Base-by-base conservation (phyloP, 2,329 filamentous ascomycete genomes). In the Juglanconis sp. region DNA sequence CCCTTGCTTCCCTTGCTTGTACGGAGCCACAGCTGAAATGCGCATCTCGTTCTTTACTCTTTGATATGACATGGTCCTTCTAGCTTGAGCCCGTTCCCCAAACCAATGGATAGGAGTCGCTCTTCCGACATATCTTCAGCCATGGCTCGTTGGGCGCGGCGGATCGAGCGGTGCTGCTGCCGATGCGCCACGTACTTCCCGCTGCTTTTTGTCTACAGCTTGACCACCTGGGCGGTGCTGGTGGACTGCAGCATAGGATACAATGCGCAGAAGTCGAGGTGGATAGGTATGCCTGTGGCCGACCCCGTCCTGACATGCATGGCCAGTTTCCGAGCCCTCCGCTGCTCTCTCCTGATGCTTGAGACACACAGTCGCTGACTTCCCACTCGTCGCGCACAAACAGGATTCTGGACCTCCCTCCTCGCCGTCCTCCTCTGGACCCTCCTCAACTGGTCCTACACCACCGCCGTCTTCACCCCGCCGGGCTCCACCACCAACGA, bases 211-310 rank as follows among this genome's bases (percentile, higher is more conserved):
- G 91, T 98, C 61, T 97, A 96, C 70, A 84, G 89, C 59, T 75
- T 97, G 66, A 94, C 92, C n/a, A 89, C 89, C 10, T 99, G 95
- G 95, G 93, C 92, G 2, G 85, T 89, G n/a, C 97, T 90, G 82
- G 92, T 96, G 8, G 84, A 93, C 68, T 82, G 90, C 52, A 87
- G 81, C 59, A 90, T 96, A 62, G 90, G 91, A 56, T 80, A 82
- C 34, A 77, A 76, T 55, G 77, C 81, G 24, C 75, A 78, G 5
- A 79, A 80, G 60, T 82, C 77, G 53, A 71, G 72, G 15, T 87
- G 83, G 83, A 79, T 84, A 69, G 85, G 86, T 87, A 76, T 52
- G 79, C 70, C 40, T 24, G 35, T 34, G 24, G 24, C 24, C 24
- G 24, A 24, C n/a, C 44, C 15, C 36, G 17, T 42, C 53, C 40